Evolutionary conservation across 768 basidiomycete species (phyloP).

Genomic region (Suillus subluteus): DNA sequence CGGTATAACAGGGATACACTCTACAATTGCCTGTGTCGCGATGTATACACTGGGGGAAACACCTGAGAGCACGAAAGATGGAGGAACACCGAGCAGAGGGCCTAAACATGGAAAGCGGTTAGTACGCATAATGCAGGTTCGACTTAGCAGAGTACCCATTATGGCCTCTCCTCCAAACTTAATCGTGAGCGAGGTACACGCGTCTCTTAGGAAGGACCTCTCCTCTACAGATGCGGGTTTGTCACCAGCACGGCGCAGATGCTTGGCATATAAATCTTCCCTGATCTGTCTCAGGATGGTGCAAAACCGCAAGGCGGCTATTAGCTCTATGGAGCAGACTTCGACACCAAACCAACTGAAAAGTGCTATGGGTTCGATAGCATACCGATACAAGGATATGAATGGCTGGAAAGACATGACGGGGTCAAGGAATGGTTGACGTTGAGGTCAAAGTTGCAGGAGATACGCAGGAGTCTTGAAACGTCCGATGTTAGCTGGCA

Average conservation of each 20-base stretch:
- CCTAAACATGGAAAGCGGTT: slow-evolving; percentile 39
- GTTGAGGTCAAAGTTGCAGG: not conserved
- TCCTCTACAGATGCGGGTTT: slow-evolving; percentile 40
- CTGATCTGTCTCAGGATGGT: slow-evolving; percentile 67
- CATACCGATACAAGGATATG: slow-evolving; percentile 52
- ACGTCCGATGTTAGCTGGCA: not conserved
- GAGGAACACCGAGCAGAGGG: slow-evolving; percentile 63
- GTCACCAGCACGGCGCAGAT: slow-evolving; percentile 41
- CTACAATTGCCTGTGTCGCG: slow-evolving; percentile 60
- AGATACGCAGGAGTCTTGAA: not conserved
- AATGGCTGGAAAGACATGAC: slow-evolving; percentile 44
- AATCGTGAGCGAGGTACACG: slow-evolving; percentile 61
- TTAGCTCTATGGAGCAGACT: slow-evolving; percentile 67
- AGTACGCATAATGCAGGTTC: slow-evolving; percentile 2
- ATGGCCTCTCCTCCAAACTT: slow-evolving; percentile 81
- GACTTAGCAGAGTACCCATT: slow-evolving; percentile 47
- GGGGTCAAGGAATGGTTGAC: slow-evolving; percentile 3
- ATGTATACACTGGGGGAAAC: slow-evolving; percentile 66
- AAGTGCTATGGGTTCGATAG: slow-evolving; percentile 61
- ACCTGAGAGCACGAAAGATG: slow-evolving; percentile 81
- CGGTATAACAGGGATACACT: slow-evolving; percentile 61
- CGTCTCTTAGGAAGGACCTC: slow-evolving; percentile 60
- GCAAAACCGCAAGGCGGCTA: slow-evolving; percentile 73
- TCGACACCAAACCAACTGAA: slow-evolving; percentile 69
- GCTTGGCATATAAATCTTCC: slow-evolving; percentile 49